phyloP scores from a whole-genome alignment of 164 flowering plant genomes.

The Berberis vulgaris region DNA sequence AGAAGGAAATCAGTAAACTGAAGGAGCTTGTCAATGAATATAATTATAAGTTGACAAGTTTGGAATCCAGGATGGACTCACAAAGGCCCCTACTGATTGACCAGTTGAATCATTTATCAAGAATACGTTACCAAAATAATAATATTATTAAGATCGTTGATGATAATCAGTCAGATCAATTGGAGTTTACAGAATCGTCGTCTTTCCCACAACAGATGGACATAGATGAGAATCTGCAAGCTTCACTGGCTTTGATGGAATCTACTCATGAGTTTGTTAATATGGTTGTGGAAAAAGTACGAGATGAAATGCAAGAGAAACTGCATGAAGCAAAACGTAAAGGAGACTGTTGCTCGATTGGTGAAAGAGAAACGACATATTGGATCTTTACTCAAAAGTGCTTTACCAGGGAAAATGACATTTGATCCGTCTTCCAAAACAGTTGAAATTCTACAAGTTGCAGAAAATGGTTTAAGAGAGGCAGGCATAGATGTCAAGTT shows the following conservation, averaged over 20 bases:
- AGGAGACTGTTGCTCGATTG: constrained; percentile 52
- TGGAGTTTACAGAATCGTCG: constrained; percentile 60
- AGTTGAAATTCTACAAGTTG: constrained; percentile 55
- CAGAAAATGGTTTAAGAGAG: constrained; percentile 70
- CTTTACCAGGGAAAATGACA: constrained; percentile 52
- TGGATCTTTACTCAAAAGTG: constrained; percentile 76
- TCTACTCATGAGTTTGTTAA: constrained; percentile 50
- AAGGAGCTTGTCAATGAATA: no score
- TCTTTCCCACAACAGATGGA: constrained; percentile 72
- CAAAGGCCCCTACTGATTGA: constrained; percentile 60
- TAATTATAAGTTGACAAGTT: no score
- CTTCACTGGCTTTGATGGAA: constrained; percentile 67
- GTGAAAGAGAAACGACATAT: constrained; percentile 77
- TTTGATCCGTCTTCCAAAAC: constrained; percentile 44
- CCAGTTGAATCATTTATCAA: constrained; percentile 56
- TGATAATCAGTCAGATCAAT: constrained; percentile 45
- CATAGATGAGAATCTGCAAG: constrained; percentile 71
- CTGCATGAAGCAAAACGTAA: constrained; percentile 37
- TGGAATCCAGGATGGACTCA: no score
- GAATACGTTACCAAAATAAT: constrained; percentile 50
- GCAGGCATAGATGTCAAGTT: constrained; percentile 68
- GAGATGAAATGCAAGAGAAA: constrained; percentile 43
- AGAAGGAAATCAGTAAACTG: no score
- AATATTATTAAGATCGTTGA: constrained; percentile 54
- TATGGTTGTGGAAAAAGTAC: constrained; percentile 44